Conservation (phyloP, 495 filamentous ascomycete genomes). For the Melanomma pulvis-pyrius region DNA sequence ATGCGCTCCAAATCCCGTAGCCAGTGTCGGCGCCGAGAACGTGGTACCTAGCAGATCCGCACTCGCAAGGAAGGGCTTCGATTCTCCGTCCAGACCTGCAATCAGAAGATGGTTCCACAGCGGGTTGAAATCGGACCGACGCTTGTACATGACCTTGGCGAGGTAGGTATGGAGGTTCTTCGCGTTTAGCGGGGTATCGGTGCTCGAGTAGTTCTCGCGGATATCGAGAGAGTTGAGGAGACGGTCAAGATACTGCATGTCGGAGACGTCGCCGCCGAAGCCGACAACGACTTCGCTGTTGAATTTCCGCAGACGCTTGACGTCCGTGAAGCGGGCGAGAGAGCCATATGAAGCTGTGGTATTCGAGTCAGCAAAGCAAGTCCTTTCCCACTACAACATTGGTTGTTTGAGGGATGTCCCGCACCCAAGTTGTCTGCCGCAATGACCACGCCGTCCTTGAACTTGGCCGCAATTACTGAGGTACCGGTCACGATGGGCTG, state of each 20-base stretch:
- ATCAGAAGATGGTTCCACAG: constrained; percentile 95
- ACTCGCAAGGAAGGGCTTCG: constrained; percentile 82
- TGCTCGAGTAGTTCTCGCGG: constrained; percentile 75
- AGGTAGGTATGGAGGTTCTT: constrained; percentile 95
- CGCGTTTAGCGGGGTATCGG: constrained; percentile 68
- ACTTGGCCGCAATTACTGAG: constrained; percentile 91
- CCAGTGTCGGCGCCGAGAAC: constrained; percentile 81
- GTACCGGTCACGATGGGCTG: constrained; percentile 93
- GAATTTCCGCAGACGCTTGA: constrained; percentile 86
- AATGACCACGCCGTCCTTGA: constrained; percentile 92
- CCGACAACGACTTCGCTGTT: constrained; percentile 74
- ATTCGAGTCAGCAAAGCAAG: not conserved
- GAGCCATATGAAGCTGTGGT: constrained; percentile 92
- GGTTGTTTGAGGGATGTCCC: constrained; percentile 18
- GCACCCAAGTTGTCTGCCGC: constrained; percentile 94
- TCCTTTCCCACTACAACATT: not conserved
- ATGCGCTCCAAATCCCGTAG: constrained; percentile 91
- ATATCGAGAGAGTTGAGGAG: constrained; percentile 82
- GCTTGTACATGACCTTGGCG: constrained; percentile 89
- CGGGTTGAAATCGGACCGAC: constrained; percentile 92
- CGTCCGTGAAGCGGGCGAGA: constrained; percentile 92
- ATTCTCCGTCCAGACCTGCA: constrained; percentile 77
- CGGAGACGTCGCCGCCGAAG: constrained; percentile 92
- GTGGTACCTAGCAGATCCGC: constrained; percentile 93
- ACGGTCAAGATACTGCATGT: constrained; percentile 98